Evolutionary conservation across 345 rosid genomes (phyloP).

Genomic region (Raphanus sativus): DNA sequence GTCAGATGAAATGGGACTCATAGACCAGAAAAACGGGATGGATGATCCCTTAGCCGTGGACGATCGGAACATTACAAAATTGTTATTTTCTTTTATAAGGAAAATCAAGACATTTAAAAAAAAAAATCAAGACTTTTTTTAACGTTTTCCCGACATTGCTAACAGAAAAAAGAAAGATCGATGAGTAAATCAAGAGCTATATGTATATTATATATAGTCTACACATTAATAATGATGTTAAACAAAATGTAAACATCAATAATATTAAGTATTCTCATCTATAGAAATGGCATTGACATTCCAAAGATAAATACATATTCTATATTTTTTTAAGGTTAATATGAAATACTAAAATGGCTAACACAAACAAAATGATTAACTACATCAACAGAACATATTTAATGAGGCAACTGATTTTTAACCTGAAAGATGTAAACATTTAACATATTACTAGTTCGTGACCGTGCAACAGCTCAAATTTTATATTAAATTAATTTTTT

Average conservation of each 20-base stretch:
- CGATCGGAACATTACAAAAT: neutral
- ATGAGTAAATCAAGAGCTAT: neutral
- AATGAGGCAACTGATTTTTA: neutral
- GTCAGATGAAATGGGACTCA: no score
- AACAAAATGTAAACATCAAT: neutral
- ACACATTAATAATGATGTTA: neutral
- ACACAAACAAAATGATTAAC: conserved; percentile 1
- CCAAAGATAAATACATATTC: neutral
- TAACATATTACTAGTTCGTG: neutral
- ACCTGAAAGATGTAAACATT: neutral
- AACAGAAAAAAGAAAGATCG: neutral
- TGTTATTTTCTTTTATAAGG: neutral
- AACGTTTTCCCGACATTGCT: neutral
- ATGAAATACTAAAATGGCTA: conserved; percentile 13
- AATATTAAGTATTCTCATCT: neutral
- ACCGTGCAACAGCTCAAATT: no score
- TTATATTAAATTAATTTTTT: no score
- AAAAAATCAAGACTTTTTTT: neutral
- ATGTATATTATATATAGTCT: neutral
- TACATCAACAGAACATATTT: neutral
- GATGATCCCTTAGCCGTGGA: no score
- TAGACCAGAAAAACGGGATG: no score
- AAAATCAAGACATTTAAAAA: neutral
- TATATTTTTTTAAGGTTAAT: neutral
- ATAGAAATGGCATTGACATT: neutral